These are phyloP conservation scores for Panus rudis DNA, from an alignment of 768 basidiomycete genomes.

Conservation along the genomic window DNA sequence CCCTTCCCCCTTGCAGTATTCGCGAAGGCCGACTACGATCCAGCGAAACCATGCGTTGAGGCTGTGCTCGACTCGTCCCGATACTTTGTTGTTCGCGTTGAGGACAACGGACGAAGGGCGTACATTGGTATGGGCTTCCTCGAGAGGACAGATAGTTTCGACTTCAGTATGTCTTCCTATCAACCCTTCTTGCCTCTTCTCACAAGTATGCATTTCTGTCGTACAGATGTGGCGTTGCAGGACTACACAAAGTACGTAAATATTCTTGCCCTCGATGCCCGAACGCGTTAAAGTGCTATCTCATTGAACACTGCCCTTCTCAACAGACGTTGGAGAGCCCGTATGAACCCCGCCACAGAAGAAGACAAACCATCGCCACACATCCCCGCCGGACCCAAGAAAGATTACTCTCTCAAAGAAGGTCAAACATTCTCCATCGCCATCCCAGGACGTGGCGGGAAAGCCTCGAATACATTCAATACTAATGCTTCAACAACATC, in stretches of 20 bases:
- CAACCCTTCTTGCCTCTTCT: neutral
- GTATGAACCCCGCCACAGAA: slow-evolving; percentile 44
- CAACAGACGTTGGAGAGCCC: slow-evolving; percentile 55
- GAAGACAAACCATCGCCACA: slow-evolving; percentile 53
- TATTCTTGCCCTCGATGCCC: neutral
- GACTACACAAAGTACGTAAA: slow-evolving; percentile 70
- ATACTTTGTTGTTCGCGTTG: slow-evolving; percentile 90
- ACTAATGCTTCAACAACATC: slow-evolving; percentile 25
- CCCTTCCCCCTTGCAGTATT: slow-evolving; percentile 50
- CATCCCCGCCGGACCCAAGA: slow-evolving; percentile 73
- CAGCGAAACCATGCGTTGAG: slow-evolving; percentile 77
- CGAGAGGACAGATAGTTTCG: slow-evolving; percentile 84
- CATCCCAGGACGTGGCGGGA: slow-evolving; percentile 74
- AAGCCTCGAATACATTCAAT: too few species aligned
- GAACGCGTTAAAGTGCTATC: neutral
- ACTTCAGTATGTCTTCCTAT: slow-evolving; percentile 65
- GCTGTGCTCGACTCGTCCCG: slow-evolving; percentile 93
- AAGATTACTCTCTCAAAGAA: slow-evolving; percentile 90
- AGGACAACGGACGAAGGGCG: slow-evolving; percentile 81
- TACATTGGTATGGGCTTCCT: slow-evolving; percentile 93
- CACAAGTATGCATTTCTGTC: neutral
- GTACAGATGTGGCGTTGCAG: slow-evolving; percentile 73
- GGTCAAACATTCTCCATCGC: slow-evolving; percentile 91
- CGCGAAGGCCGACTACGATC: slow-evolving; percentile 79
- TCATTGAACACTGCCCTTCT: slow-evolving; percentile 9